A percentile compares a stretch with the other conserved stretches of the same genome.
These are phyloP conservation scores for Micractinium conductrix DNA, from an alignment of 139 green algal genomes.

Conservation along the genomic window DNA sequence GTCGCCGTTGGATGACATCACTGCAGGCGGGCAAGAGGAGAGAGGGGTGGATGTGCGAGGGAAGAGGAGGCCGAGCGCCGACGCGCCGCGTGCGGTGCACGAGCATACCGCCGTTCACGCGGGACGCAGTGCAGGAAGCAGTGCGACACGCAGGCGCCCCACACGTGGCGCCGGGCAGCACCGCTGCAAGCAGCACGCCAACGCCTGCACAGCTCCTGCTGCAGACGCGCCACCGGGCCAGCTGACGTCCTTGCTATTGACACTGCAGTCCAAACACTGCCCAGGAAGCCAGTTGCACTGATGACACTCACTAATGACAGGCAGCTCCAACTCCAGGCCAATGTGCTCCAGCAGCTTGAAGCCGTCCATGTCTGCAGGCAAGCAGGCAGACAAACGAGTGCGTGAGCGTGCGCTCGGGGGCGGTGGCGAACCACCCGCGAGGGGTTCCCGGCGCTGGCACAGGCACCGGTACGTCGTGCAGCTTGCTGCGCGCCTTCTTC, in stretches of 20 bases:
- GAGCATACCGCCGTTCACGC: no score
- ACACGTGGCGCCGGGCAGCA: no score
- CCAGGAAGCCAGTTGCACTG: no score
- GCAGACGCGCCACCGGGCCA: background rate
- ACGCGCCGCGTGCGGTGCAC: background rate
- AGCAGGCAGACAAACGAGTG: background rate
- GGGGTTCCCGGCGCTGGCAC: no score
- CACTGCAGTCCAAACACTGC: no score
- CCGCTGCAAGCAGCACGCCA: no score
- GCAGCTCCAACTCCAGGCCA: slow-evolving; percentile 92
- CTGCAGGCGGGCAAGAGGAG: slow-evolving; percentile 36
- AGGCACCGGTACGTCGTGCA: no score
- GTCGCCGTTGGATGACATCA: slow-evolving; percentile 97
- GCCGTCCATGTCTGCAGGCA: slow-evolving; percentile 91
- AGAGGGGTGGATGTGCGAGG: background rate
- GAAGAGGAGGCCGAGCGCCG: background rate
- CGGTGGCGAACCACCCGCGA: no score
- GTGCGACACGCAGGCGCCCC: no score
- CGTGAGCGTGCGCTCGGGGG: background rate
- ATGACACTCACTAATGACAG: slow-evolving; percentile 94
- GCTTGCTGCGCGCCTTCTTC: no score
- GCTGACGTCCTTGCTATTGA: no score
- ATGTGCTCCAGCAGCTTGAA: slow-evolving; percentile 95
- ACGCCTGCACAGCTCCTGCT: slow-evolving; percentile 23
- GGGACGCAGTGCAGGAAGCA: no score